Conservation (phyloP, 495 filamentous ascomycete species). For the Neurospora cerealis region DNA sequence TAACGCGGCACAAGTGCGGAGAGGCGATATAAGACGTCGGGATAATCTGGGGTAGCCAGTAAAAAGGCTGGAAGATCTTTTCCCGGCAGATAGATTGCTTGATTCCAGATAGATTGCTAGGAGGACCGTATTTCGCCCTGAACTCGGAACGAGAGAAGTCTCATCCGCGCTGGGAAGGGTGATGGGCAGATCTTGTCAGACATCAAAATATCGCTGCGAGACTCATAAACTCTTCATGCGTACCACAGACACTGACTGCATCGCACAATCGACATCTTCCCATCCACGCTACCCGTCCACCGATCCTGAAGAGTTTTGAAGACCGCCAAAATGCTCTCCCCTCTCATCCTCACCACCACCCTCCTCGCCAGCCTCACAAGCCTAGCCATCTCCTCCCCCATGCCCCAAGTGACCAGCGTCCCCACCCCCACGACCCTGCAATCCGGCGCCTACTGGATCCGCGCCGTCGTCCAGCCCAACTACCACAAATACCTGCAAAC, state of each 20-base stretch:
- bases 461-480: conserved; percentile 48
- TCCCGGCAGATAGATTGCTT: background rate
- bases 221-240: background rate
- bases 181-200: background rate
- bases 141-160: rapidly evolving
- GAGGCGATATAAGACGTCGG: background rate
- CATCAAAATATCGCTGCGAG: background rate
- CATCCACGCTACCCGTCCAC: background rate
- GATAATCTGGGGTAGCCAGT: background rate
- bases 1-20: background rate
- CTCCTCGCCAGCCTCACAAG: background rate
- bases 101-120: background rate
- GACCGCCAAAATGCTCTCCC: background rate
- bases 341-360: background rate
- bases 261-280: background rate
- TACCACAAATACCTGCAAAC: conserved; percentile 57
- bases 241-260: background rate
- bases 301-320: background rate
- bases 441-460: conserved; percentile 49
- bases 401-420: background rate
- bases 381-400: background rate
- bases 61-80: background rate
- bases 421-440: conserved; percentile 31
- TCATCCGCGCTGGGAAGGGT: background rate
- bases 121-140: background rate